Evolutionary conservation across 306 rosid species (phyloP).

Genomic region (Astragalus glycyphyllos): DNA sequence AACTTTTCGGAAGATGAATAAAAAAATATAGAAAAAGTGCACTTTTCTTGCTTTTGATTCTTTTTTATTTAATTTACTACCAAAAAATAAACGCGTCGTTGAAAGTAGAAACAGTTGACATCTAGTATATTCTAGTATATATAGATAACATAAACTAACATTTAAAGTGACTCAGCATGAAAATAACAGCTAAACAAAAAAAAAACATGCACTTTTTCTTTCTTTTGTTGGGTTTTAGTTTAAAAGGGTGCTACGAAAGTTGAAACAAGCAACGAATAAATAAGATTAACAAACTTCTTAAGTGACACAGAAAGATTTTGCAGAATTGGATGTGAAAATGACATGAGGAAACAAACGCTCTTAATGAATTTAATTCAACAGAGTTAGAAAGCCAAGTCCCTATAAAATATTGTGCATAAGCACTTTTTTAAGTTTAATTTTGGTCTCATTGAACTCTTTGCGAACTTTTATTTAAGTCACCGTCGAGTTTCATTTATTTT

Average conservation of each 20-base stretch:
- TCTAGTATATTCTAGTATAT: too few relatives aligned
- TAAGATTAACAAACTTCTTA: background rate
- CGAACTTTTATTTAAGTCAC: too few relatives aligned
- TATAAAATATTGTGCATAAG: too few relatives aligned
- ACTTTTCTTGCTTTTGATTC: constrained; percentile 2
- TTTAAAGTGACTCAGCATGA: background rate
- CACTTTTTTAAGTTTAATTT: too few relatives aligned
- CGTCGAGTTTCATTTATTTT: too few relatives aligned
- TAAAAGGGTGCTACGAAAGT: background rate
- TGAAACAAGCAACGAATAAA: background rate
- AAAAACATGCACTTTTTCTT: too few relatives aligned
- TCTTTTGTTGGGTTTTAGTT: background rate
- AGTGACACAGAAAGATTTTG: background rate
- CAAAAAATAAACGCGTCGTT: background rate
- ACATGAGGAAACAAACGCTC: background rate
- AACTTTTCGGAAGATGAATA: too few relatives aligned
- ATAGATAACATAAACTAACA: background rate
- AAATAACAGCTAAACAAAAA: background rate
- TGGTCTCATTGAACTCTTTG: too few relatives aligned
- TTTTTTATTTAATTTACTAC: background rate
- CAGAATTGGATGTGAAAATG: background rate
- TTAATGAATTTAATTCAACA: background rate
- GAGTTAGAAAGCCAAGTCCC: background rate
- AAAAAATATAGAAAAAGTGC: background rate
- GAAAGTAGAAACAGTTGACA: background rate